A percentile compares a stretch with the other conserved stretches of the same genome.
These are phyloP conservation scores for Cryptosporidium ubiquitum DNA, from an alignment of 169 alveolate species.

Conservation along the genomic window DNA sequence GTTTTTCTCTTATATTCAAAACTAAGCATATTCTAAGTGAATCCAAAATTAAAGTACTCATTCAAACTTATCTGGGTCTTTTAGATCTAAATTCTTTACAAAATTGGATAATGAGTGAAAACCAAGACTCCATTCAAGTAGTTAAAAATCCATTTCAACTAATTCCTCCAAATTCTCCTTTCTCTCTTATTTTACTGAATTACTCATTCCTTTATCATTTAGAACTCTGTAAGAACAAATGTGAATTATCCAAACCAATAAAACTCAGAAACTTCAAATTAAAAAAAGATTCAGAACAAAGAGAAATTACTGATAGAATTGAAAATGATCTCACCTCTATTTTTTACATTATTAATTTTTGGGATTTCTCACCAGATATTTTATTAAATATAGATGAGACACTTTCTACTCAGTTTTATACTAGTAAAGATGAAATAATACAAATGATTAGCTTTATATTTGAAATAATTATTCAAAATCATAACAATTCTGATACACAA, in stretches of 20 bases:
- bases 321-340: neutral
- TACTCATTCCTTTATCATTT: neutral
- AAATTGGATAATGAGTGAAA: slow-evolving; percentile 14
- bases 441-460: neutral
- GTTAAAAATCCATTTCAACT: slow-evolving; percentile 2
- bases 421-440: neutral
- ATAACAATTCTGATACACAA: neutral
- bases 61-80: neutral
- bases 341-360: neutral
- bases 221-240: neutral
- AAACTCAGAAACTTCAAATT: neutral
- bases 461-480: neutral
- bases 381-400: neutral
- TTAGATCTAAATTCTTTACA: neutral
- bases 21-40: neutral
- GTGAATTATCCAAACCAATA: neutral
- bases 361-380: slow-evolving; percentile 2
- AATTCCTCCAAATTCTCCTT: slow-evolving; percentile 25
- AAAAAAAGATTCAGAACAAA: neutral
- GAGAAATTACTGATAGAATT: neutral
- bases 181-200: slow-evolving; percentile 13
- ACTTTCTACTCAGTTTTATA: neutral
- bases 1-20: neutral
- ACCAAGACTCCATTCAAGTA: neutral
- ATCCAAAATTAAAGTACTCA: neutral